Base-by-base conservation (phyloP, 2,329 filamentous ascomycete genomes). In the Aureobasidium uvarum region DNA sequence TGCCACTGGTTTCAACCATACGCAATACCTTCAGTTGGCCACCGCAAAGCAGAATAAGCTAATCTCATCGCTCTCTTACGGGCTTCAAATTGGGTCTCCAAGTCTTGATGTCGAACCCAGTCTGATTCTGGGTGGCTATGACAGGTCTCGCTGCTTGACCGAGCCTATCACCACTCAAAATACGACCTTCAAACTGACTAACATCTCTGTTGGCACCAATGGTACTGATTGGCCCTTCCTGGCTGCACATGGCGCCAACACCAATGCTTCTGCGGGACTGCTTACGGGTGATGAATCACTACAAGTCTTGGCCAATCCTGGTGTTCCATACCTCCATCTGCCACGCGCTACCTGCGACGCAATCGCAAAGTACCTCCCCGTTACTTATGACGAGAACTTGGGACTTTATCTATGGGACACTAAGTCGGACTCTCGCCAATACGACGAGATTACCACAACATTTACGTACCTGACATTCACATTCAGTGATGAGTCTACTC, bases 251-350 rank as follows among this genome's bases (percentile, higher is more conserved):
- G 25, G 13, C 10, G 14, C 0, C n/a, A n/a, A 11, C 11, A 16
- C 10, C 18, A 45, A 33, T n/a, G 8, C 23, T 45, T 20, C 23
- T n/a, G 8, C 8, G 16, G 60, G 48, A 33, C 7, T 54, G n/a
- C 20, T 64, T 1, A 18, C 3, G 5, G 1, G 16, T 1, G n/a
- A 16, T 55, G 11, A 38, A 14, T 3, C 33, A 7, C 23, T 64
- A 0, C 28, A 54, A 10, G 39, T 64, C 2, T 7, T 64, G 28
- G 38, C 48, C 16, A 64, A 64, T 23, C 60, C 60, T 13, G 60
- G 60, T 33, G 60, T 64, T 2, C 60, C 60, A 11, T 64, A 64
- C 18, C 5, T 64, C 3, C 43, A 64, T 54, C 50, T 64, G 1
- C 60, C 60, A 14, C 23, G 5, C 1, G 28, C 36, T 4, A 54